A percentile compares a stretch with the other conserved stretches of the same genome.
Evolutionary conservation across 164 flowering plant genomes (phyloP).

Genomic region (Umbellularia californica): DNA sequence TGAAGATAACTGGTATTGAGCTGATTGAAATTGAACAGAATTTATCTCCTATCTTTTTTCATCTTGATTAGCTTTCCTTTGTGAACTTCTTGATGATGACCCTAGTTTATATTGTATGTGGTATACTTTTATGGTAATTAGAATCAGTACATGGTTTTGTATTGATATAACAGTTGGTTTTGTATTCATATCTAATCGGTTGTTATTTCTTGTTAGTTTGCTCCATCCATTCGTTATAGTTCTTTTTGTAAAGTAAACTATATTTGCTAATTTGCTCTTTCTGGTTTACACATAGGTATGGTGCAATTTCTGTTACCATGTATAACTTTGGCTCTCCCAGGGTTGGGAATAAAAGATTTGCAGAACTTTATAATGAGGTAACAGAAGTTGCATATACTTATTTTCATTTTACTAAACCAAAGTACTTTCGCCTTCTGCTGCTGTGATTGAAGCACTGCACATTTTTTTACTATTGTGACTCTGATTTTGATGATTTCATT

Average conservation of each 20-base stretch:
- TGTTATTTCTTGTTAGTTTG: too few species aligned
- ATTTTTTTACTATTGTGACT: not conserved
- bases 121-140: too few species aligned
- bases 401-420: not conserved
- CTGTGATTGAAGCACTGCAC: not conserved
- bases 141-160: too few species aligned
- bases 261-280: not conserved
- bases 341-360: conserved; percentile 92
- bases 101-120: not conserved
- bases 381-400: not conserved
- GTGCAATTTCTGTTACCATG: conserved; percentile 78
- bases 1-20: not conserved
- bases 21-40: not conserved
- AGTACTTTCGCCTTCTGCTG: not conserved
- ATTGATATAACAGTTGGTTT: too few species aligned
- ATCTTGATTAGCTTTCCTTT: too few species aligned
- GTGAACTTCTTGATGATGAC: not conserved
- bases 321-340: conserved; percentile 99
- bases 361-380: conserved; percentile 90
- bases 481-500: not conserved
- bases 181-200: too few species aligned
- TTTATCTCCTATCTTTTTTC: not conserved
- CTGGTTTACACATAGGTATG: conserved; percentile 36
- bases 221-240: too few species aligned
- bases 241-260: too few species aligned